A percentile compares a stretch with the other conserved stretches of the same genome.
These are phyloP conservation scores for Raphidocelis subcapitata DNA, from an alignment of 139 green algal species.

Conservation along the genomic window DNA sequence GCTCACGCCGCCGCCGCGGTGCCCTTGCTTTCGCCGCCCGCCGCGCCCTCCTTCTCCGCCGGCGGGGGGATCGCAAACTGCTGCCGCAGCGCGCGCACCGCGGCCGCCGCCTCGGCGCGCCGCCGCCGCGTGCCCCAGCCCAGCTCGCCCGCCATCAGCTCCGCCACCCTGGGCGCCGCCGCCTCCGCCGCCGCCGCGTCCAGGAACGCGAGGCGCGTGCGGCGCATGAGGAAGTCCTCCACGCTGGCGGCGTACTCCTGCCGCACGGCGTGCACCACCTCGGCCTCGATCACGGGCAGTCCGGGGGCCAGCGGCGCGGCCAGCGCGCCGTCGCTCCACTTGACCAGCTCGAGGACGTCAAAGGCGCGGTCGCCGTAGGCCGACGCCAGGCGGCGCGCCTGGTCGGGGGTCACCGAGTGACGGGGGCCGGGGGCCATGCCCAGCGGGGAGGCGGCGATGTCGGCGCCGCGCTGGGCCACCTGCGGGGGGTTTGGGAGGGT, in stretches of 20 bases:
- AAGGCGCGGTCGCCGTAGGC: conserved; percentile 84
- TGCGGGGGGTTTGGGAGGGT: background rate
- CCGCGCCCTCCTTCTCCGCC: background rate
- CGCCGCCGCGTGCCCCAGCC: conserved; percentile 43
- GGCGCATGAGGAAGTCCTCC: conserved; percentile 90
- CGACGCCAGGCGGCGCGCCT: conserved; percentile 60
- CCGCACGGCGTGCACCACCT: conserved; percentile 64
- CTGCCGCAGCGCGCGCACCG: background rate
- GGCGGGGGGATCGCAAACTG: background rate
- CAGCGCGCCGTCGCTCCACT: conserved; percentile 66
- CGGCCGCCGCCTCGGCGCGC: conserved; percentile 41
- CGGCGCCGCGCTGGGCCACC: background rate
- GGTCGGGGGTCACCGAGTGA: no score
- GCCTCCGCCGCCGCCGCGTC: conserved; percentile 73
- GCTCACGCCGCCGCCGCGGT: no score
- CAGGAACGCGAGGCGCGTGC: conserved; percentile 94
- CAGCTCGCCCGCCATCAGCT: conserved; percentile 70
- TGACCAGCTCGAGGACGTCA: conserved; percentile 69
- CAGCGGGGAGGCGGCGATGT: background rate
- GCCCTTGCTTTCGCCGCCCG: no score
- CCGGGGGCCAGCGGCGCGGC: conserved; percentile 75
- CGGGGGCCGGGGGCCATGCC: background rate
- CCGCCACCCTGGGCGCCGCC: conserved; percentile 75
- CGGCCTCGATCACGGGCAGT: conserved; percentile 92
- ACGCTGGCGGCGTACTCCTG: conserved; percentile 90